Percentiles rank a stretch among this genome's conserved stretches.
phyloP scores from a whole-genome alignment of 2,329 filamentous ascomycete species.

The Sporothrix brunneoviolacea region DNA sequence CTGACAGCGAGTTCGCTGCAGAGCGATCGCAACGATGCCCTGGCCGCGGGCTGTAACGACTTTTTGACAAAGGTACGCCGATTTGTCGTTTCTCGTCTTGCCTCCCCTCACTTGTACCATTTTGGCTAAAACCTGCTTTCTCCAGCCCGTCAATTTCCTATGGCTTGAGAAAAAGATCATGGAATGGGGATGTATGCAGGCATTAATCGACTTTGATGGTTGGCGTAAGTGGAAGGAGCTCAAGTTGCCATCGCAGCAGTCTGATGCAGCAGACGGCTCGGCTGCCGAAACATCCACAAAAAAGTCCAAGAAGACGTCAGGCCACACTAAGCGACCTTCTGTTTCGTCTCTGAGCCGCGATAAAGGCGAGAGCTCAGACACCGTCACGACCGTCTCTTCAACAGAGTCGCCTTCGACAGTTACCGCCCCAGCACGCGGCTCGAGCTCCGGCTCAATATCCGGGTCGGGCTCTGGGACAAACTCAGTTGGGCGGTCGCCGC shows the following conservation, averaged over 20 bases:
- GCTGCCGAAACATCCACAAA: neutral
- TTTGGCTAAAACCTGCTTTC: too few species aligned
- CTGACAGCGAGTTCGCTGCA: slow-evolving; percentile 91
- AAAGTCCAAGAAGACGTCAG: neutral
- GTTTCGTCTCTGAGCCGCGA: neutral
- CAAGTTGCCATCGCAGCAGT: slow-evolving; percentile 12
- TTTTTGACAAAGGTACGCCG: slow-evolving; percentile 87
- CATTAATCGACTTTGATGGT: slow-evolving; percentile 94
- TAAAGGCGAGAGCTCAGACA: slow-evolving; percentile 5
- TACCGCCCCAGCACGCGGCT: neutral
- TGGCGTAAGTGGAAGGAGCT: slow-evolving; percentile 98
- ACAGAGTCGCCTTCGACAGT: neutral
- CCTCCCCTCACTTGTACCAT: too few species aligned
- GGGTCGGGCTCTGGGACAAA: neutral
- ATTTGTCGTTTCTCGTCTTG: neutral
- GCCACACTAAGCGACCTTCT: slow-evolving; percentile 10
- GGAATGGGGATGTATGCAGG: slow-evolving; percentile 99
- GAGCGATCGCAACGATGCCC: slow-evolving; percentile 87
- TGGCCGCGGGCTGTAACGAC: slow-evolving; percentile 95
- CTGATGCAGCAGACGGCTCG: neutral
- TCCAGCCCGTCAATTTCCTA: slow-evolving; percentile 87
- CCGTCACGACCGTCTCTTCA: slow-evolving; percentile 2
- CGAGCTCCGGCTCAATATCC: neutral
- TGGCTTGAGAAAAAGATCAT: slow-evolving; percentile 98
- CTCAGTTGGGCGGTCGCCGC: neutral